Base-by-base conservation (phyloP, 2,329 filamentous ascomycete species). In the Neurospora sp. region DNA sequence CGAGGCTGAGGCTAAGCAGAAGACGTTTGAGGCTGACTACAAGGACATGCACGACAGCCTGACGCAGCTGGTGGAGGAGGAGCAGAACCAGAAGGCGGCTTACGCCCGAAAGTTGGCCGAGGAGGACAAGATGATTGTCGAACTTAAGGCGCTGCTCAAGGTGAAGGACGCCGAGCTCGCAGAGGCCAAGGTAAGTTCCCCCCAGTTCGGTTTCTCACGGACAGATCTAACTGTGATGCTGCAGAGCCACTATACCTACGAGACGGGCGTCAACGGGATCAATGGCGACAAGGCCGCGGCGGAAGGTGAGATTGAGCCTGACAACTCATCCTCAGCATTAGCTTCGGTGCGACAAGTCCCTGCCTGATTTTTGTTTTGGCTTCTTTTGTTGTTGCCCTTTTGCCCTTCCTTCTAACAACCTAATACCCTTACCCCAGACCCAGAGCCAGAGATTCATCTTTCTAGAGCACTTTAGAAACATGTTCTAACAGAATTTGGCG, bases 141-240 rank as follows among this genome's bases (percentile, higher is more conserved):
- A 86, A 74, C 76, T 85, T 76, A 82, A 85, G 73, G 85, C 86
- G 42, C 85, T 85, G 76, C 80, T 87, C 73, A 88, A 86, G 80
- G 85, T 90, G 68, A 89, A 87, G 81, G 87, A 90, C 58, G 87
- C 87, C 52, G 87, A 90, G 78, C 81, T 90, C 75, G 86, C 84
- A 17, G 88, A 90, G 78, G 86, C 83, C 70, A 86, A 86, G 82
- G 87, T 89, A 78, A 23, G 78, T 74, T 66, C 69, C 68, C 38
- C 38, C 19, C n/a, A 39, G 17, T 38, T 17, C 38, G 66, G 43
- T 6, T 28, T 28, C 3, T 28, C 28, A 28, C 28, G 28, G n/a
- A 62, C 43, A n/a, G 67, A 68, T 69, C 81, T 71, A 84, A 85
- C 78, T 86, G 86, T 52, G 82, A 89, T 33, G 81, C 84, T 33